Conservation (phyloP, 1,139 yeast species). For the Arxiozyma heterogenica region DNA sequence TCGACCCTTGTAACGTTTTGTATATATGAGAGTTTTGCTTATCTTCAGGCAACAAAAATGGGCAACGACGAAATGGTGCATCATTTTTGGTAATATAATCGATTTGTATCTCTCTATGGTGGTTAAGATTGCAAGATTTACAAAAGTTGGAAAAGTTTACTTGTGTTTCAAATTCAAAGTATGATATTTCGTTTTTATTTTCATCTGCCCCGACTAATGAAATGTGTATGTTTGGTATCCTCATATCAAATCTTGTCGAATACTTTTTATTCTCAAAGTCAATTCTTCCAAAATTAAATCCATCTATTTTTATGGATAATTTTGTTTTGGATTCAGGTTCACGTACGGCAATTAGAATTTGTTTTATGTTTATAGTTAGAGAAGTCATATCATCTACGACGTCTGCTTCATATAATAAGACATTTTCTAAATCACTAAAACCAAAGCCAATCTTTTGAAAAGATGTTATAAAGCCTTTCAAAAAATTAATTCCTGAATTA, state of each 20-base stretch:
- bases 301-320: conserved; percentile 30
- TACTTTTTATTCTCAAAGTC: conserved; percentile 66
- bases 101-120: conserved; percentile 48
- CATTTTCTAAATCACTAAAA: conserved; percentile 66
- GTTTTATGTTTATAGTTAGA: conserved; percentile 31
- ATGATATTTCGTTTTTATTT: conserved; percentile 11
- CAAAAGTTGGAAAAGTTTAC: conserved; percentile 51
- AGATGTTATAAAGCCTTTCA: conserved; percentile 40
- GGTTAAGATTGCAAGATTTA: conserved; percentile 43
- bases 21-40: conserved; percentile 39
- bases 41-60: conserved; percentile 54
- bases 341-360: conserved; percentile 27
- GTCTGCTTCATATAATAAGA: conserved; percentile 49
- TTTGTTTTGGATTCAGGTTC: conserved; percentile 27
- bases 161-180: conserved; percentile 43
- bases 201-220: conserved; percentile 24
- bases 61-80: conserved; percentile 71
- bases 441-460: conserved; percentile 49
- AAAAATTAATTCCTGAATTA: conserved; percentile 43
- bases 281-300: conserved; percentile 43
- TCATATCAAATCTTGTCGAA: conserved; percentile 45
- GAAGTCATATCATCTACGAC: conserved; percentile 61
- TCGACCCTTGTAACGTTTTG: conserved; percentile 41
- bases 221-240: conserved; percentile 37
- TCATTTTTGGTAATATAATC: conserved; percentile 62